Base-by-base conservation (phyloP, 495 filamentous ascomycete genomes). In the Penicillium bovifimosum region DNA sequence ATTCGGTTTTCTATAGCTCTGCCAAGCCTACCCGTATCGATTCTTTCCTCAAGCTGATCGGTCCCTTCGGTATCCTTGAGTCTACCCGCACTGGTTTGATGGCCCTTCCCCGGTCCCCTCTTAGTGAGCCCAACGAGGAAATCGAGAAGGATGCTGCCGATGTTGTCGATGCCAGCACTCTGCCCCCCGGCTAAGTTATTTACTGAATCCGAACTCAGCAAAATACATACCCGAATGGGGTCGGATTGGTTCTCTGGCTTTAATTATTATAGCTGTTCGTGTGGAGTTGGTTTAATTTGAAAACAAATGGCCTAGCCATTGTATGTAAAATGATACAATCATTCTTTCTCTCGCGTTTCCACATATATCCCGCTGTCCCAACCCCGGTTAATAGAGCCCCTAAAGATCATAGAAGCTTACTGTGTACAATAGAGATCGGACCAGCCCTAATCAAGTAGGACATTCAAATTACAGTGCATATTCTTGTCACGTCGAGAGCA, bases 1-100 rank as follows among this genome's bases (percentile, higher is more conserved):
- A 38, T 41, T 16, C 13, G 10, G 29, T 0, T 20, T 41, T 4
- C 31, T 5, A 52, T 54, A 95, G 89, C 24, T 92, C 90, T 52
- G 93, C 93, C 52, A 98, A 98, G 72, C 92, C 91, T 10, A 78
- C 78, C 49, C 84, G 93, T 72, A 95, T 98, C 65, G 92, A 97
- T 69, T 93, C 90, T 24, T 98, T 96, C 76, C 84, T 98, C 76
- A 97, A 96, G 76, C 80, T 98, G 50, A 83, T 98, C 61, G 79
- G 82, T 42, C 91, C 91, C n/a, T 98, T 97, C 69, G 93, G 93
- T 62, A 91, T 98, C 56, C 80, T 98, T 14, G 93, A 98, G 73
- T 96, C 90, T 36, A 88, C 92, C 32, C 80, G 93, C 43, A 96
- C 93, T 14, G 86, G 93, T 67, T 82, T 98, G 29, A 98, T 96